phyloP scores from a whole-genome alignment of 441 rosid species.

The Pelargonium myrrhifolium region DNA sequence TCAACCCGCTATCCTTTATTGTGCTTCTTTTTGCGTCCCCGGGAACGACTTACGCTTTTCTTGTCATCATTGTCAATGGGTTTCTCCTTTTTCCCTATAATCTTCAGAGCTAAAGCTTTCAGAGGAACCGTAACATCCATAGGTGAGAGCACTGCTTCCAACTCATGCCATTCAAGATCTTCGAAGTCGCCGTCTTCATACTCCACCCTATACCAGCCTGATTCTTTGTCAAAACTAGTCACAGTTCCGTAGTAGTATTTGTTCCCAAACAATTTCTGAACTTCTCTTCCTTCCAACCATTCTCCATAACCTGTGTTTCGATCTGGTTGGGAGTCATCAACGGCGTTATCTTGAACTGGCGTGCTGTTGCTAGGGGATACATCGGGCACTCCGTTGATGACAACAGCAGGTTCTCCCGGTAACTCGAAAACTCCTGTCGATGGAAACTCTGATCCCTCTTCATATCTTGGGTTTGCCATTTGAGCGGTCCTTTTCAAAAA shows the following conservation, averaged over 20 bases:
- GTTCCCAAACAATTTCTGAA: slow-evolving; percentile 48
- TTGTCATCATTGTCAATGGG: not conserved
- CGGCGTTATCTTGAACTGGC: slow-evolving; percentile 17
- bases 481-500: not conserved
- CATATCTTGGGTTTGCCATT: slow-evolving; percentile 31
- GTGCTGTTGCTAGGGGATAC: slow-evolving; percentile 19
- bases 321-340: slow-evolving; percentile 22
- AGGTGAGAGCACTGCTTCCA: slow-evolving; percentile 60
- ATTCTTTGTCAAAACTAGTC: slow-evolving; percentile 50
- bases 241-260: slow-evolving; percentile 43
- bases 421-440: slow-evolving; percentile 37
- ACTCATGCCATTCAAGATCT: slow-evolving; percentile 69
- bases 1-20: not conserved
- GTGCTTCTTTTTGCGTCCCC: not conserved
- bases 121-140: slow-evolving; percentile 60
- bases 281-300: slow-evolving; percentile 81
- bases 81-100: slow-evolving; percentile 31
- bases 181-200: slow-evolving; percentile 76
- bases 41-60: not conserved
- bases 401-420: slow-evolving; percentile 70
- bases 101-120: slow-evolving; percentile 44
- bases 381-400: slow-evolving; percentile 68
- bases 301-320: slow-evolving; percentile 43
- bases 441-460: slow-evolving; percentile 28
- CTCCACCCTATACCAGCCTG: slow-evolving; percentile 72